These are phyloP conservation scores for Maudiozyma saulgeensis DNA, from an alignment of 805 yeast genomes.

Conservation along the genomic window DNA sequence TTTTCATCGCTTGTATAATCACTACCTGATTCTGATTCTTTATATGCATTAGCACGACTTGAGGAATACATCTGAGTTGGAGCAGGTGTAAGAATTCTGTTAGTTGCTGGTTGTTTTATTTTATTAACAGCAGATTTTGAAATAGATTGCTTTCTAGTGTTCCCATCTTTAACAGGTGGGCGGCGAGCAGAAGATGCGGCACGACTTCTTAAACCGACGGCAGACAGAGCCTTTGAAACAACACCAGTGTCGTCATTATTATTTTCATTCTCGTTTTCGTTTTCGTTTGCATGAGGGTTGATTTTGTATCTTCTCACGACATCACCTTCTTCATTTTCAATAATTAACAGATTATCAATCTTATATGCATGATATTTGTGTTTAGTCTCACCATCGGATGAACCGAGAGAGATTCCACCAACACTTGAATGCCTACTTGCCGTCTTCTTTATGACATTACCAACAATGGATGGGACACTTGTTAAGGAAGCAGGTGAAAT, in stretches of 20 bases:
- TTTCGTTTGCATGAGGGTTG: conserved; percentile 38
- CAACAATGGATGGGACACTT: conserved; percentile 14
- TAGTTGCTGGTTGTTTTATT: neutral
- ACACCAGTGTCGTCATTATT: conserved; percentile 27
- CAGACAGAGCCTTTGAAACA: conserved; percentile 41
- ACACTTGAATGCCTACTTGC: neutral
- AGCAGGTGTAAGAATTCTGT: conserved; percentile 7
- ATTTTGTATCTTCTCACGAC: conserved; percentile 73
- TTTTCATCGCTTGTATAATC: conserved; percentile 10
- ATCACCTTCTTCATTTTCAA: conserved; percentile 90
- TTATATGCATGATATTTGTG: conserved; percentile 56
- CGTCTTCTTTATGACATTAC: conserved; percentile 4
- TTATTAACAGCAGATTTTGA: neutral
- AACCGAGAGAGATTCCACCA: neutral
- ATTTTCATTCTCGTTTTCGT: neutral
- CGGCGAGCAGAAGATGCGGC: neutral
- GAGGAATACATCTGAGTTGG: conserved; percentile 3
- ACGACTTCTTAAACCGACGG: conserved; percentile 41
- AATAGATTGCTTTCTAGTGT: neutral
- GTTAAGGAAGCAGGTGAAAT: conserved; percentile 16
- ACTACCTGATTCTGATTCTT: neutral
- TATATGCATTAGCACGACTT: neutral
- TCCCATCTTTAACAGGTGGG: neutral
- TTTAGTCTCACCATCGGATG: neutral
- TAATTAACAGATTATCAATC: conserved; percentile 64